These are phyloP conservation scores for Hypoxylon sp. DNA, from an alignment of 2,329 filamentous ascomycete genomes.

Conservation along the genomic window DNA sequence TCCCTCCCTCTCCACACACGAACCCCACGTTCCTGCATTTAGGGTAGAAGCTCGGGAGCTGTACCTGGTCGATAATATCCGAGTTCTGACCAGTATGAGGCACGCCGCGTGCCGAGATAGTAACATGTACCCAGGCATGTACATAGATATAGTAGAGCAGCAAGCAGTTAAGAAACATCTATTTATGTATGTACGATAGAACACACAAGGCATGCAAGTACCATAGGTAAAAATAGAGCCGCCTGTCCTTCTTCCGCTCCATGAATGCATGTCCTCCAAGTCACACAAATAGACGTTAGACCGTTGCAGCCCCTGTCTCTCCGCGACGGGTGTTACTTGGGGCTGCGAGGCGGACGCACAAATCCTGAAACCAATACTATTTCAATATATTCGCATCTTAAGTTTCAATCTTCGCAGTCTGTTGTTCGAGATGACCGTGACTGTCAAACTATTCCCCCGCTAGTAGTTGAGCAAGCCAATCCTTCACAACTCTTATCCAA, in stretches of 20 bases:
- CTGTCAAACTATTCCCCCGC: neutral
- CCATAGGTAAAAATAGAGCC: neutral
- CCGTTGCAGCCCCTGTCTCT: slow-evolving; percentile 16
- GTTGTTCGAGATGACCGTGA: neutral
- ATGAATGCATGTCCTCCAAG: neutral
- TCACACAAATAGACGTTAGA: slow-evolving; percentile 16
- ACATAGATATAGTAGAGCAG: too few species aligned
- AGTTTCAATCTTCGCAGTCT: slow-evolving; percentile 1
- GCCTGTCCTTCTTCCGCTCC: neutral
- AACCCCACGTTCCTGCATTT: slow-evolving; percentile 13
- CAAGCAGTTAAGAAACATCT: too few species aligned
- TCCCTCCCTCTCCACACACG: slow-evolving; percentile 6
- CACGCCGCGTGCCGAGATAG: too few species aligned
- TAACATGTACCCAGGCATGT: too few species aligned
- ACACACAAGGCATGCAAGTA: too few species aligned
- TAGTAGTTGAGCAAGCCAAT: slow-evolving; percentile 5
- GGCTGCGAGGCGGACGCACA: too few species aligned
- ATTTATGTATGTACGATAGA: too few species aligned
- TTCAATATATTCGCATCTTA: slow-evolving; percentile 20
- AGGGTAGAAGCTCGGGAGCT: neutral
- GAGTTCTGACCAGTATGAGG: too few species aligned
- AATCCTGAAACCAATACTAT: slow-evolving; percentile 31
- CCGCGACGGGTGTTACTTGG: neutral
- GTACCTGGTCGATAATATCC: too few species aligned
- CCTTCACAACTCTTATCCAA: slow-evolving; percentile 3